Conservation (phyloP, 1,284 basidiomycete species). For the Puccinia hordei region DNA sequence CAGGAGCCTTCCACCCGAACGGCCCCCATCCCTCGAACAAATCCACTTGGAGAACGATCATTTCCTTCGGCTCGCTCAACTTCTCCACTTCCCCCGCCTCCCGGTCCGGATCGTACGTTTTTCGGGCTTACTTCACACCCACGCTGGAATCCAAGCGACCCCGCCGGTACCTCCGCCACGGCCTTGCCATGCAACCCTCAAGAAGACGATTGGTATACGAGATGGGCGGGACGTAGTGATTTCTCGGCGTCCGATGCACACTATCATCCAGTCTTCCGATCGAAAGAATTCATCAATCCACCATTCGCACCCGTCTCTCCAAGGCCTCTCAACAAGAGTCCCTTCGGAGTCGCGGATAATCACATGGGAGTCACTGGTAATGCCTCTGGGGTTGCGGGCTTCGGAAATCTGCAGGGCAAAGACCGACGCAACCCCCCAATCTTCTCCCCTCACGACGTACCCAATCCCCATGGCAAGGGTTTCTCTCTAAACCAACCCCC, state of each 20-base stretch:
- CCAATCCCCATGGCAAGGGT: no score
- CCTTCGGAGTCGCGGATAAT: neutral
- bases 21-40: neutral
- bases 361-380: no score
- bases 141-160: neutral
- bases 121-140: neutral
- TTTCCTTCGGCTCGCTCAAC: neutral
- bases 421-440: neutral
- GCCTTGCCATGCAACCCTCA: no score
- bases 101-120: neutral
- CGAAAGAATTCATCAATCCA: neutral
- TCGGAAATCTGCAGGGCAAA: neutral
- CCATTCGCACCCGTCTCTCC: neutral
- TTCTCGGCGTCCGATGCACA: no score
- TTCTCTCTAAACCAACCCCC: no score
- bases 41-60: neutral
- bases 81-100: neutral
- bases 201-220: no score
- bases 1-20: neutral
- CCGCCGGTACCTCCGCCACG: no score
- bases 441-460: no score
- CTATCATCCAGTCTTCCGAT: neutral
- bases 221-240: no score
- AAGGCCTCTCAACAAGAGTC: neutral
- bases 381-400: neutral